These are phyloP conservation scores for Trypethelium eluteriae DNA, from an alignment of 495 filamentous ascomycete species.

Conservation along the genomic window DNA sequence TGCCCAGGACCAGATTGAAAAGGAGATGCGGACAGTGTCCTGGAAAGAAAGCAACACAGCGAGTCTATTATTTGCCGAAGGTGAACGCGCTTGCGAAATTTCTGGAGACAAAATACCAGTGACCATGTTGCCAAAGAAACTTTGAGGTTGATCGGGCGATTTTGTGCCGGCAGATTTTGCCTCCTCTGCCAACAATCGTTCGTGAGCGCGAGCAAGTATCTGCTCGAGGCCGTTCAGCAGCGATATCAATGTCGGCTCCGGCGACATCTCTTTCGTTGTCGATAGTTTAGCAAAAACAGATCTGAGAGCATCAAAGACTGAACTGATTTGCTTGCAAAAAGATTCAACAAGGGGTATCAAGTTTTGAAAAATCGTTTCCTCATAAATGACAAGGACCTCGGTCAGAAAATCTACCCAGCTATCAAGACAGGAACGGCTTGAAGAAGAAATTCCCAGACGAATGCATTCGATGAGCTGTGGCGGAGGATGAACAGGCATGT, in stretches of 20 bases:
- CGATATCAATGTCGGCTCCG: slow-evolving; percentile 64
- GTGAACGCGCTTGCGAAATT: slow-evolving; percentile 60
- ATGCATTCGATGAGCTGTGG: slow-evolving; percentile 69
- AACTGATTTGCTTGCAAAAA: slow-evolving; percentile 65
- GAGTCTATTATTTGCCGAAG: slow-evolving; percentile 83
- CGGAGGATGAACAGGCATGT: slow-evolving; percentile 50
- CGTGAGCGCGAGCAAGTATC: slow-evolving; percentile 79
- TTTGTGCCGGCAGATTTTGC: slow-evolving; percentile 57
- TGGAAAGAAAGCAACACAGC: slow-evolving; percentile 96
- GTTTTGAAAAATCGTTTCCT: slow-evolving; percentile 77
- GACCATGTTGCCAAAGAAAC: slow-evolving; percentile 96
- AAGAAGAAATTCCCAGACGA: slow-evolving; percentile 65
- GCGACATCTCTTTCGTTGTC: slow-evolving; percentile 33
- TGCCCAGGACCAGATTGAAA: slow-evolving; percentile 93
- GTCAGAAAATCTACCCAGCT: slow-evolving; percentile 85
- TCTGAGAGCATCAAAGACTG: slow-evolving; percentile 58
- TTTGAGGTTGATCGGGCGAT: slow-evolving; percentile 75
- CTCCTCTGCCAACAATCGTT: slow-evolving; percentile 70
- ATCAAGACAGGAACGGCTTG: slow-evolving; percentile 70
- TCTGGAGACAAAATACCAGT: slow-evolving; percentile 85
- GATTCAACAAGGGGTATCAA: slow-evolving; percentile 84
- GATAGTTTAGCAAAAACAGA: slow-evolving; percentile 44
- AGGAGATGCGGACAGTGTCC: slow-evolving; percentile 84
- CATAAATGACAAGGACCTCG: slow-evolving; percentile 75
- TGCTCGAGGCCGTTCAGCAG: slow-evolving; percentile 85